Evolutionary conservation across 257 asterid species (phyloP), one percentile per base, ranked within the genome.

Genomic region (Fraxinus quadrangulata): DNA sequence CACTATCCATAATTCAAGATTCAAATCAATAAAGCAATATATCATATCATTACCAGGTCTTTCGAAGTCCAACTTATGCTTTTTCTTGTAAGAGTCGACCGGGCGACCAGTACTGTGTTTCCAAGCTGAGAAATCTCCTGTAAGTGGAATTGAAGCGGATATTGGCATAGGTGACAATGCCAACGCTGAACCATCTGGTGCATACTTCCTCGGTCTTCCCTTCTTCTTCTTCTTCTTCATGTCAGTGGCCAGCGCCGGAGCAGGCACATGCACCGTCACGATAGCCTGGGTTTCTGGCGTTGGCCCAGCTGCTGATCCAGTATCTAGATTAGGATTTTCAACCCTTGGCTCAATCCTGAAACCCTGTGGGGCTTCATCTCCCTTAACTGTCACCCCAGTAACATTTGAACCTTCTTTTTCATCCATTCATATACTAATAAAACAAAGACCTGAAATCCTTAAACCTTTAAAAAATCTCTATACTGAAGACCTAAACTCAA

Each of bases 121-220:
- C 96, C 96, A 95, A 42, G 81, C 82, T 0, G 97, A 85, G 81
- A 84, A 93, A 66, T 93, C 97, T 16, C 97, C 97, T 2, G 96
- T 30, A 39, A 95, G 87, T 26, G 99, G 96, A 84, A 95, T 88
- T 70, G 99, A 93, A 61, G 98, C 97, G 6, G 99, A 95, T 69
- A 95, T 91, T 5, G 99, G 99, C 98, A 93, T 95, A 36, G 99
- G 97, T 0, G 98, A 93, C 86, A 95, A 84, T 83, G 99, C 90
- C 74, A 81, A 75, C 2, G 75, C 68, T 30, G 97, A 74, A 23
- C 93, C 99, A 83, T 88, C 97, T 30, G 79, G 82, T 70, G 85
- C 92, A 45, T 91, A 95, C 86, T 91, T 95, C 72, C 94, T 88
- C 1, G 99, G 97, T 81, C 99, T 90, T 3, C 99, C 98, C 84